Evolutionary conservation across 2,329 filamentous ascomycete species (phyloP), one percentile per base, ranked within the genome.

Genomic region (Diaporthe sp.): DNA sequence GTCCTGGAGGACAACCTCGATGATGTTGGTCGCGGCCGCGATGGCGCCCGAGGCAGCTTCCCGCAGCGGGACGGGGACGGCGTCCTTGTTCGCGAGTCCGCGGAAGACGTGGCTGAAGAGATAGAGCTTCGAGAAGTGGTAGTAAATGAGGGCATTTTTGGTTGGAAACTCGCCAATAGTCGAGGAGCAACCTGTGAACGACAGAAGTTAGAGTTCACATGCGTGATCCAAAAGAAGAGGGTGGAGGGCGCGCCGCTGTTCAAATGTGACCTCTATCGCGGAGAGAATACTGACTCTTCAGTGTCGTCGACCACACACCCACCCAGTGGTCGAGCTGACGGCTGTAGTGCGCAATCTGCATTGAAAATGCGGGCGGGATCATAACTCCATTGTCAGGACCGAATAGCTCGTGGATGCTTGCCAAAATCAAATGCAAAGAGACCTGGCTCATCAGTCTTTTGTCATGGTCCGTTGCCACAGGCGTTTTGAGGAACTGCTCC

Each of bases 401-500:
- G 75, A 92, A 91, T 0, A 89, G 75, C 12, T 90, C 82, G 77
- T 88, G 81, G 78, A 91, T 81, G 80, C 87, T 85, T 80, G 87
- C 87, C 76, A 92, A 81, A n/a, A 91, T 91, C 28, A 87, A 86
- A 73, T 92, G 85, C 15, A 92, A 78, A 0, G 88, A 87, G 13
- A 92, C 89, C 77, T 92, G 90, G 47, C 89, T 90, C 70, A 89
- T 83, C 0, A 92, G 83, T 5, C 90, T 84, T 72, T 88, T 87
- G 74, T 92, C 90, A 6, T 88, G 86, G 0, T 88, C 85, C 0
- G 86, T 89, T 4, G 88, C 85, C 28, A 87, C 83, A 0, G 88
- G 84, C 0, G 86, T 85, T 47, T 87, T 84, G n/a, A 91, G 81
- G 58, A 92, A 89, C 1, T 85, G 83, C 69, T 91, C 89, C 83